A percentile compares a stretch with the other conserved stretches of the same genome.
Conservation (phyloP, 164 flowering plant genomes). For the Sedum album region DNA sequence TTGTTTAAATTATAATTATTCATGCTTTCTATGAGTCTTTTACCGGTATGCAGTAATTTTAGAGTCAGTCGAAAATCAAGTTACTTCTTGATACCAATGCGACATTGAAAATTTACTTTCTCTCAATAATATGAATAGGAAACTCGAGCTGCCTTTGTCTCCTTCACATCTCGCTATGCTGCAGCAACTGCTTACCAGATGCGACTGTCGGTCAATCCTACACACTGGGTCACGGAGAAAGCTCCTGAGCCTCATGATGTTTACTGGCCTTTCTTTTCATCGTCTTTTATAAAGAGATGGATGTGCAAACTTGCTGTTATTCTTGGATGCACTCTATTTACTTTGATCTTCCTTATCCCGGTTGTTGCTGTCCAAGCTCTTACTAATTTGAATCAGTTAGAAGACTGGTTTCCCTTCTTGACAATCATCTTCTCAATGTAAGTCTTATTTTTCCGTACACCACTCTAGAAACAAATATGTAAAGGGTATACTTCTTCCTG, state of each 20-base stretch:
- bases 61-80: not conserved
- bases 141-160: constrained; percentile 80
- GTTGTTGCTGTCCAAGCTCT: constrained; percentile 87
- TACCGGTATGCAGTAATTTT: not conserved
- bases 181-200: constrained; percentile 63
- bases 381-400: constrained; percentile 63
- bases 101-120: not conserved
- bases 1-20: not conserved
- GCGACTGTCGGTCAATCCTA: constrained; percentile 67
- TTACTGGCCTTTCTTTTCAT: constrained; percentile 86
- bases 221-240: constrained; percentile 67
- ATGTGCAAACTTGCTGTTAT: constrained; percentile 55
- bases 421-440: constrained; percentile 55
- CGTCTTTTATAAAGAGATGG: constrained; percentile 67
- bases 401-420: constrained; percentile 65
- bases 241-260: constrained; percentile 92
- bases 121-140: constrained; percentile 33
- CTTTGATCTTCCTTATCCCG: constrained; percentile 70
- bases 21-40: not conserved
- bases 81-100: not conserved
- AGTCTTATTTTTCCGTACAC: constrained; percentile 17
- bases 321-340: constrained; percentile 44
- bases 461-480: not conserved
- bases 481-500: not conserved
- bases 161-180: constrained; percentile 72